Evolutionary conservation across 192 early-diverging fungal species (phyloP), one percentile per base, ranked within the genome.

Genomic region (Gigaspora rosea): DNA sequence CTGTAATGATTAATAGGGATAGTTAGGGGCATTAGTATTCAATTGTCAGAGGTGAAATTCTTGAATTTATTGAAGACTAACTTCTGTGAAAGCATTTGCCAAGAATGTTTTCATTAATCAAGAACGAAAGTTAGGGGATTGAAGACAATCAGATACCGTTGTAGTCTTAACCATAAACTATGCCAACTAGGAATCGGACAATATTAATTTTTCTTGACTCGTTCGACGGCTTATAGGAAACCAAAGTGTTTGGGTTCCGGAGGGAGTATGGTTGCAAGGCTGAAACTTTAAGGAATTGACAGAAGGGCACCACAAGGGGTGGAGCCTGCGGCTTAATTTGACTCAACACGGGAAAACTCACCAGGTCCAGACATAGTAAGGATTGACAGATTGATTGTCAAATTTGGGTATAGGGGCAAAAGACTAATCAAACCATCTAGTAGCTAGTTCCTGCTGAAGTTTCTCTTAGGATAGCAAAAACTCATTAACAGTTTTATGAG

Each of bases 11-110:
- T 90, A 92, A 89, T 91, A 90, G 27, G 90, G 88, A 90, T 87
- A 90, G 89, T 91, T 90, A 88, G 90, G 88, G 89, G 89, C 88
- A 92, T 90, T 92, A 87, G 89, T 85, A 92, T 90, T 90, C 87
- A 85, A 85, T 88, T 86, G 88, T 88, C 87, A 90, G 89, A 91
- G 91, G 89, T 93, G 90, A 92, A 93, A 93, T 92, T 91, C 91
- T 91, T 92, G 90, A 90, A 92, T 92, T 90, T 88, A 86, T 84
- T 80, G 86, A 89, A 92, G 91, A 88, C 90, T 89, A 86, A 90
- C 91, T 90, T 85, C 84, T 91, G 91, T 87, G 89, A 91, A 91
- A 87, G 87, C 87, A 88, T 88, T 91, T 91, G 83, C 82, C 88
- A 87, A 91, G 90, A 80, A 89, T 88, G 88, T 89, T 85, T 87